Base-by-base conservation (phyloP, 2,329 filamentous ascomycete species). In the Colletotrichum agaves region DNA sequence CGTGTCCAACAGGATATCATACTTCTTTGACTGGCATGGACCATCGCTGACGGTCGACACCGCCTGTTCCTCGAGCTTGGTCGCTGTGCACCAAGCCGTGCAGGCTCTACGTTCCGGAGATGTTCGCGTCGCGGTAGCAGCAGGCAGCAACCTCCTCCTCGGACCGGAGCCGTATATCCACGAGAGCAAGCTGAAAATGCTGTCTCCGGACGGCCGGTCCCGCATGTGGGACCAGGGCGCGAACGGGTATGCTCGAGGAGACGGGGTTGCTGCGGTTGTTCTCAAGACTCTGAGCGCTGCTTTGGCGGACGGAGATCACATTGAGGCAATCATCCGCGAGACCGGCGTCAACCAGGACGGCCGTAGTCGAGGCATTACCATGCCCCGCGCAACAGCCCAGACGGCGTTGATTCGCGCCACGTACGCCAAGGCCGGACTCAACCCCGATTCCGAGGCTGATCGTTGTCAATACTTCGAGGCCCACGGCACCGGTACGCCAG, bases 161-260 rank as follows among this genome's bases (percentile, higher is more conserved):
- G 31, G 37, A 1, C 63, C 59, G 6, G 59, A 67, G 43, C 52
- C 37, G 4, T 63, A 56, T 37, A 46, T 63, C 31, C 70, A 71
- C 47, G 72, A 74, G 49, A 50, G 1, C 7, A 35, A 66, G 57
- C 27, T 66, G 12, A 66, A 47, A 8, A 66, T 66, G 63, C 33
- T 66, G 2, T 61, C 56, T 13, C 56, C 62, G 2, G 58, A 61
- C 31, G 77, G 78, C 7, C 70, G 73, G 5, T 78, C 72, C 53
- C 73, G 73, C 6, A 81, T 80, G 75, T 84, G 79, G 75, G 81
- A 84, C 69, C 74, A 73, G 3, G 73, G 72, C 2, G 86, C 83
- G 0, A 75, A 86, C 70, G 86, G 86, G 0, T 88, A 87, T 70
- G 84, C 78, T 4, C 78, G 85, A 0, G 85, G 85, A 11, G 86